Evolutionary conservation across 495 filamentous ascomycete species (phyloP).

Genomic region (Bathelium albidoporum): DNA sequence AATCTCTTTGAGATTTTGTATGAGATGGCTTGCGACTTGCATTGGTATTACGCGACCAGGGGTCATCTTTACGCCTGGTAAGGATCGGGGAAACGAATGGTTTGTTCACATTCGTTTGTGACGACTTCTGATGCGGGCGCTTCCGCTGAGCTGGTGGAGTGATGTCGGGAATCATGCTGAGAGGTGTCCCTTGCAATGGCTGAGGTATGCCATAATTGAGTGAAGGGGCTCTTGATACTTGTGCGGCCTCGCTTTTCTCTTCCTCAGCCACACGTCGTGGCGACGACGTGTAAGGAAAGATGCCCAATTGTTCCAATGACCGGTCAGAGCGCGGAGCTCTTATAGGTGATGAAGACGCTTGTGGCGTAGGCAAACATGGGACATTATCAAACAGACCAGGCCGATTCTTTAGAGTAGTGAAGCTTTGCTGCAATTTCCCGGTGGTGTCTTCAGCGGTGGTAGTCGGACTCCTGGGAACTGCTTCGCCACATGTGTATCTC

Average conservation of each 20-base stretch:
- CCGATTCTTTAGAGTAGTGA: neutral
- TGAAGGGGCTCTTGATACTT: neutral
- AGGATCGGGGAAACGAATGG: slow-evolving; percentile 30
- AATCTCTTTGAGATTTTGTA: slow-evolving; percentile 12
- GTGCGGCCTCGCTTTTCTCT: neutral
- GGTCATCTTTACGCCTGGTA: neutral
- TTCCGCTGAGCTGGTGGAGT: slow-evolving; percentile 8
- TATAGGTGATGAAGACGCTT: slow-evolving; percentile 16
- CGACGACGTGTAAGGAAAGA: slow-evolving; percentile 7
- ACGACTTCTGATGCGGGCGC: slow-evolving; percentile 11
- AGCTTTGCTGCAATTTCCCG: neutral
- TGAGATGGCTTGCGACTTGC: slow-evolving; percentile 7
- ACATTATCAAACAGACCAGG: neutral
- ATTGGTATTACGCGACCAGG: neutral
- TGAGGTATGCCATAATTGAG: neutral
- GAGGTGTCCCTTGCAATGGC: slow-evolving; percentile 17
- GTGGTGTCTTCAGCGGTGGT: neutral
- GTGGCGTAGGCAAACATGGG: slow-evolving; percentile 13
- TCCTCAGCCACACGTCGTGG: neutral
- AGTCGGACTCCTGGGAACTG: neutral
- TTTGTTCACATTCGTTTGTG: slow-evolving; percentile 21
- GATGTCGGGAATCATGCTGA: slow-evolving; percentile 20
- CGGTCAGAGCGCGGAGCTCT: slow-evolving; percentile 3
- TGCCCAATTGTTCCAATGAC: slow-evolving; percentile 11
- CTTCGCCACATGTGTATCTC: neutral